phyloP scores from a whole-genome alignment of 805 yeast species.

The Saccharomycopsis fodiens region DNA sequence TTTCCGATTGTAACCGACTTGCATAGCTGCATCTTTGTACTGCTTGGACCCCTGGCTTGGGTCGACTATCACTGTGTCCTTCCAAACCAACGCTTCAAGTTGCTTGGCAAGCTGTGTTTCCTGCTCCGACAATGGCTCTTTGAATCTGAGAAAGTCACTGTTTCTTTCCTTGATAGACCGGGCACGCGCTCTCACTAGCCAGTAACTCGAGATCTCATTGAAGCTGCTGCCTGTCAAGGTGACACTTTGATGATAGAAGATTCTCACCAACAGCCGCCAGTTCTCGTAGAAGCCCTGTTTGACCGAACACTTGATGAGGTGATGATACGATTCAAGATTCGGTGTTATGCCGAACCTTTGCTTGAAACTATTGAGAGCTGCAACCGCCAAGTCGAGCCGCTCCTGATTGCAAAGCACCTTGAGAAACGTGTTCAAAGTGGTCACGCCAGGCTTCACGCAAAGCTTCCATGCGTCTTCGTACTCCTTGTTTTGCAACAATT shows the following conservation, averaged over 20 bases:
- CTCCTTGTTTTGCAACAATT: conserved; percentile 25
- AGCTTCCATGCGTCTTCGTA: conserved; percentile 27
- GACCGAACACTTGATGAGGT: conserved; percentile 30
- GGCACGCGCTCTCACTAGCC: conserved; percentile 25
- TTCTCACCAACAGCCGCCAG: conserved; percentile 22
- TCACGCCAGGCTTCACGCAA: conserved; percentile 21
- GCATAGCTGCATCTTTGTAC: conserved; percentile 2
- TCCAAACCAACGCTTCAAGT: conserved; percentile 11
- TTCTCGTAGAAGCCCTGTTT: conserved; percentile 26
- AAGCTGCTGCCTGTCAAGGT: conserved; percentile 11
- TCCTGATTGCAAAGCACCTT: conserved; percentile 27
- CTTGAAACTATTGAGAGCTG: conserved; percentile 28
- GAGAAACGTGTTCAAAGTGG: conserved; percentile 28
- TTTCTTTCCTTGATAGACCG: conserved; percentile 28
- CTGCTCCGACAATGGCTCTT: conserved; percentile 11
- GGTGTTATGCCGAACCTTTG: conserved; percentile 26
- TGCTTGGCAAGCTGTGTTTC: conserved; percentile 12
- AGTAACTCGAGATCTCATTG: conserved; percentile 11
- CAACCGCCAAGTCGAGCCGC: conserved; percentile 30
- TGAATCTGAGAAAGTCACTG: conserved; percentile 14
- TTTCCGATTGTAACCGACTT: background rate
- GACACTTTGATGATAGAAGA: conserved; percentile 18
- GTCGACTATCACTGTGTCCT: conserved; percentile 6
- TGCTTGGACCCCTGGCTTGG: conserved; percentile 1
- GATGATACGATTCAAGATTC: conserved; percentile 27